Base-by-base conservation (phyloP, 352 stramenopile species). In the Phytophthora pinifolia region DNA sequence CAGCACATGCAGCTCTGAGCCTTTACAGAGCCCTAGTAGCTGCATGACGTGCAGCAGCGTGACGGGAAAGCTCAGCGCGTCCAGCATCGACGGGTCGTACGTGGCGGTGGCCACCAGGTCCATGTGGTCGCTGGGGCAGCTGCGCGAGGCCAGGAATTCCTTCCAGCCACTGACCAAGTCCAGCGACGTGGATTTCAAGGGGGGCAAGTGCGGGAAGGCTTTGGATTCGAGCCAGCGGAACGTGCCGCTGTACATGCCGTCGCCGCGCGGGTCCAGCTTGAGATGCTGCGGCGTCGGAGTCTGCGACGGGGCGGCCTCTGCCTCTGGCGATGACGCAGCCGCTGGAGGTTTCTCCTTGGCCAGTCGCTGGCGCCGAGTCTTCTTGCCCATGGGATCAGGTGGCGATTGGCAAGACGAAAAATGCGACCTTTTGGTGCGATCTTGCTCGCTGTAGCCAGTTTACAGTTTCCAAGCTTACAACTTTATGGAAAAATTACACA, bases 191-290 rank as follows among this genome's bases (percentile, higher is more conserved):
- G 22, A 27, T 27, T 27, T 3, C 22, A 57, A 65, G 0, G 27
- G 18, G 10, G 79, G 77, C 7, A 89, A 58, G 9, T 34, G 18
- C 2, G 76, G 70, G 30, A 89, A 89, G 9, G 34, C 15, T 51
- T 89, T 89, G 49, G 66, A 66, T 39, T 89, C 79, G 43, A 79
- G 74, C 79, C 82, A 92, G 37, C 82, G 77, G 54, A 92, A 92
- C 14, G 79, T 87, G 39, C 82, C 82, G 56, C 75, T 88, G 72
- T 89, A 92, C 75, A 92, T 78, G 12, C 82, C 82, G 25, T 89
- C 79, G 36, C 79, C 74, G 13, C 78, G 74, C n/a, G 76, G 57
- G 37, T 89, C 82, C 37, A 92, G 61, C 48, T 82, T 50, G 31
- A 92, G 54, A 44, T 89, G 64, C 32, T 72, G 46, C 34, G 52